These are phyloP conservation scores for Aspergillus bridgeri DNA, from an alignment of 495 filamentous ascomycete species.

Conservation along the genomic window DNA sequence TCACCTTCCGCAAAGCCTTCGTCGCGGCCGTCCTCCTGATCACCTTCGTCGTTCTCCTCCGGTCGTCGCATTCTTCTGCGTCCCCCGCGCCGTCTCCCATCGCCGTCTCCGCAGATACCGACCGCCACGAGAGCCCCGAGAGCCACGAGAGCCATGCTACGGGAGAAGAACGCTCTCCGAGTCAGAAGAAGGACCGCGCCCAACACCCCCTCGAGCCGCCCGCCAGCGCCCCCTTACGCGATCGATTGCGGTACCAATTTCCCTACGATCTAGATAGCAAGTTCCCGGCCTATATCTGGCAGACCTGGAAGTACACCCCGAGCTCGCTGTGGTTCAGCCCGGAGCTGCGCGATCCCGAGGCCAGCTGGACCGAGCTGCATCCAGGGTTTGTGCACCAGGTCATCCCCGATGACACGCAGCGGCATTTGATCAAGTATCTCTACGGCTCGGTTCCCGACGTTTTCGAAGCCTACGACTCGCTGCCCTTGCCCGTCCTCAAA, in stretches of 20 bases:
- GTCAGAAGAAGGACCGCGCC: constrained; percentile 17
- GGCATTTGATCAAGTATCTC: constrained; percentile 76
- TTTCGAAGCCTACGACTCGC: constrained; percentile 81
- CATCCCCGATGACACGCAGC: constrained; percentile 83
- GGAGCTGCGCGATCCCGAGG: constrained; percentile 73
- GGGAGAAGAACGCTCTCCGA: constrained; percentile 10
- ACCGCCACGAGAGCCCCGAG: constrained; percentile 2
- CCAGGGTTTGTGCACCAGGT: constrained; percentile 95
- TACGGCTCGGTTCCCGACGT: constrained; percentile 88
- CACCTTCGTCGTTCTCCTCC: constrained; percentile 66
- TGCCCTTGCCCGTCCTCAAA: constrained; percentile 87
- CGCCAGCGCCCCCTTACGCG: constrained; percentile 56
- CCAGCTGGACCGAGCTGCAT: constrained; percentile 86
- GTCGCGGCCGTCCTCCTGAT: constrained; percentile 65
- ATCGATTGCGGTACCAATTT: constrained; percentile 88
- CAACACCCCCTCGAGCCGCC: constrained; percentile 38
- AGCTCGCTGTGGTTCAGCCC: constrained; percentile 73
- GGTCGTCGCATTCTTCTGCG: constrained; percentile 52
- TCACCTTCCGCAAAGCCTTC: constrained; percentile 71
- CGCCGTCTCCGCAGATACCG: constrained; percentile 17
- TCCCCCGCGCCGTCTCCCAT: constrained; percentile 21
- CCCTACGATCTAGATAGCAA: constrained; percentile 83
- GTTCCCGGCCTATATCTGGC: constrained; percentile 98
- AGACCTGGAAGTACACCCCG: constrained; percentile 95
- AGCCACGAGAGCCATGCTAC: constrained; percentile 8